Evolutionary conservation across 495 filamentous ascomycete genomes (phyloP).

Genomic region (Talaromyces ruber): DNA sequence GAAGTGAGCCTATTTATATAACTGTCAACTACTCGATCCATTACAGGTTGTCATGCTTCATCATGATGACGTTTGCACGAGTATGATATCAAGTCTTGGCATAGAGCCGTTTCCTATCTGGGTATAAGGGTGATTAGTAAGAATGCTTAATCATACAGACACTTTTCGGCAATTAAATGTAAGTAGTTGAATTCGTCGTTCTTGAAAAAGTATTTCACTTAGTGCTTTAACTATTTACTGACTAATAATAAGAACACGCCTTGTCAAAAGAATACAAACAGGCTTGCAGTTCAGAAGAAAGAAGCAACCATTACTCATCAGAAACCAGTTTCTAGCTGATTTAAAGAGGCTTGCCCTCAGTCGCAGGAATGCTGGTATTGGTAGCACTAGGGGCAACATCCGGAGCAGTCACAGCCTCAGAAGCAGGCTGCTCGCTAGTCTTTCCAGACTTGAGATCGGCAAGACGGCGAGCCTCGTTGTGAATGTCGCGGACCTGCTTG

Average conservation of each 20-base stretch:
- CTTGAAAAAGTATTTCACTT: neutral
- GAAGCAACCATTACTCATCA: conserved; percentile 1
- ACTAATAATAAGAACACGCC: neutral
- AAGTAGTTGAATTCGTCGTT: too few species aligned
- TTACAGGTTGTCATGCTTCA: neutral
- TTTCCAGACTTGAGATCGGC: conserved; percentile 77
- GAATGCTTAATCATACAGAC: neutral
- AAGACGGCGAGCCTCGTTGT: conserved; percentile 77
- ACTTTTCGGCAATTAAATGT: too few species aligned
- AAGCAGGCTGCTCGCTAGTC: conserved; percentile 14
- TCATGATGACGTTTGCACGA: neutral
- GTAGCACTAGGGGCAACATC: conserved; percentile 16
- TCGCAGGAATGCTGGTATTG: conserved; percentile 9
- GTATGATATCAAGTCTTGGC: neutral
- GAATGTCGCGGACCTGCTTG: conserved; percentile 87
- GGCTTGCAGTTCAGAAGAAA: conserved; percentile 2
- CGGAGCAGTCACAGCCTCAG: conserved; percentile 10
- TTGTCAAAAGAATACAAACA: neutral
- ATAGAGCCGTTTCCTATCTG: neutral
- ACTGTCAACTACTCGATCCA: neutral
- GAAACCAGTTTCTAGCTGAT: neutral
- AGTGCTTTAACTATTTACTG: neutral
- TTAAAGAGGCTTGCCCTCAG: conserved; percentile 1
- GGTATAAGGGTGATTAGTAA: neutral
- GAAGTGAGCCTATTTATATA: neutral